Conservation (phyloP, 108 stramenopile genomes). For the Nitzschia palea region DNA sequence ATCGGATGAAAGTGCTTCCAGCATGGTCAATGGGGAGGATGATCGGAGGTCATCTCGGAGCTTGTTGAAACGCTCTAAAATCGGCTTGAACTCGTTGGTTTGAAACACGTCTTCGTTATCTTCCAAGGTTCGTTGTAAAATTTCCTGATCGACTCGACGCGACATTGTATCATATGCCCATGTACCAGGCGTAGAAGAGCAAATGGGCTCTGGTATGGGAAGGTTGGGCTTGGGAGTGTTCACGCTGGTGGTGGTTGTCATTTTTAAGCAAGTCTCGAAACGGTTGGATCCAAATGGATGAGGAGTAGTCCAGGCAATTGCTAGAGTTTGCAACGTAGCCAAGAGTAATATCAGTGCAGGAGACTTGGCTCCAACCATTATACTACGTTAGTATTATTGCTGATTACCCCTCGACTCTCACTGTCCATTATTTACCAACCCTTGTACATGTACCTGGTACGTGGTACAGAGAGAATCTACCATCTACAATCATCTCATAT, state of each 20-base stretch:
- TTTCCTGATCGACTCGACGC: constrained; percentile 89
- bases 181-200: constrained; percentile 77
- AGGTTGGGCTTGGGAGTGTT: constrained; percentile 63
- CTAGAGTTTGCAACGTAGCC: not conserved
- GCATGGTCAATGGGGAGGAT: constrained; percentile 63
- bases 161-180: constrained; percentile 98
- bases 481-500: no score
- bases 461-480: no score
- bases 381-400: no score
- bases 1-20: constrained; percentile 57
- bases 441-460: no score
- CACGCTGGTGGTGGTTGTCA: constrained; percentile 4
- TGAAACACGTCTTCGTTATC: constrained; percentile 73
- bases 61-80: constrained; percentile 54
- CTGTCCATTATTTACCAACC: no score
- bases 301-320: not conserved
- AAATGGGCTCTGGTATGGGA: constrained; percentile 68
- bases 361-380: no score
- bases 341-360: not conserved
- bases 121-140: constrained; percentile 86
- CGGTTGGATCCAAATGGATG: not conserved
- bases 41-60: constrained; percentile 73
- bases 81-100: constrained; percentile 40
- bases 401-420: no score
- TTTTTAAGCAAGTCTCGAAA: not conserved